Evolutionary conservation across 2,329 filamentous ascomycete genomes (phyloP).

Genomic region (Chrysoporthe deuterocubensis): DNA sequence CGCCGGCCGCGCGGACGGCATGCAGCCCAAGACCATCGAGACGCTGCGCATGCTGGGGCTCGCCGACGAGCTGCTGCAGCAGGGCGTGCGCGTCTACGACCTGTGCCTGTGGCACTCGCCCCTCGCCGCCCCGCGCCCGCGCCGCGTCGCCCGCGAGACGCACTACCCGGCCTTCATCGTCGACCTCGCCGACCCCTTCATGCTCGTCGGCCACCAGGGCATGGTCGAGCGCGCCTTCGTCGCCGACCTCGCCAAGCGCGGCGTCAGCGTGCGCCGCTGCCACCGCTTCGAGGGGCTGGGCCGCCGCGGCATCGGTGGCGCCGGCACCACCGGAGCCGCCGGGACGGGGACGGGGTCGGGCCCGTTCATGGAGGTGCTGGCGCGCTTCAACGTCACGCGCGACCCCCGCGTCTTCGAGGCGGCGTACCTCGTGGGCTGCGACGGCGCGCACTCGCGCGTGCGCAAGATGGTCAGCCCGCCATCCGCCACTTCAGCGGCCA

Average conservation of each 20-base stretch:
- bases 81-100: slow-evolving; percentile 68
- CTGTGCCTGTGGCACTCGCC: slow-evolving; percentile 43
- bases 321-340: not conserved
- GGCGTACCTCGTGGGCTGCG: slow-evolving; percentile 26
- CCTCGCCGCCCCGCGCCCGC: slow-evolving; percentile 30
- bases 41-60: slow-evolving; percentile 70
- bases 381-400: slow-evolving; percentile 42
- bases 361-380: slow-evolving; percentile 46
- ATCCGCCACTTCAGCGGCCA: slow-evolving; percentile 54
- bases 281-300: slow-evolving; percentile 38
- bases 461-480: slow-evolving; percentile 58
- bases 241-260: slow-evolving; percentile 55
- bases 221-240: slow-evolving; percentile 63
- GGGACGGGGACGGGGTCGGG: too few species aligned
- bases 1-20: slow-evolving; percentile 68
- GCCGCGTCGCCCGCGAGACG: slow-evolving; percentile 54
- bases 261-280: slow-evolving; percentile 50
- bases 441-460: slow-evolving; percentile 74
- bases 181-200: slow-evolving; percentile 40
- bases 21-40: slow-evolving; percentile 75
- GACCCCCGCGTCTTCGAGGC: slow-evolving; percentile 33
- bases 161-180: slow-evolving; percentile 36
- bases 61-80: slow-evolving; percentile 63
- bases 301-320: slow-evolving; percentile 36
- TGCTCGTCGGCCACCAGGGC: slow-evolving; percentile 55